These are phyloP conservation scores for Mikania micrantha DNA, from an alignment of 129 eudicot genomes.

Conservation along the genomic window DNA sequence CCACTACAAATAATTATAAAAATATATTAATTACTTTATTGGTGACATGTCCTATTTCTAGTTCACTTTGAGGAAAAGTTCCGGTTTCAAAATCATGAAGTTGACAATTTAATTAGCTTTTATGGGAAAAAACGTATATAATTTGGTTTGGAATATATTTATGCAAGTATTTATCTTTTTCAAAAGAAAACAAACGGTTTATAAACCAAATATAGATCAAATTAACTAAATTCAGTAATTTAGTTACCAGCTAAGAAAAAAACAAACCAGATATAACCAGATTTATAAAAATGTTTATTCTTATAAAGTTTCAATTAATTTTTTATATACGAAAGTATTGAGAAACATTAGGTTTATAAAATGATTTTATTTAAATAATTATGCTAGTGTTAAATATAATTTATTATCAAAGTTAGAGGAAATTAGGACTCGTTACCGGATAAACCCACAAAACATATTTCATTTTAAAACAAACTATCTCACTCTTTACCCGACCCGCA, in stretches of 20 bases:
- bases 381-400: too few species aligned
- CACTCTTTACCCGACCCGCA: constrained; percentile 3
- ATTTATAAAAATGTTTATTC: too few species aligned
- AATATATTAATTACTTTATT: background rate
- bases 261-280: too few species aligned
- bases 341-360: too few species aligned
- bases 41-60: constrained; percentile 16
- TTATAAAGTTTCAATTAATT: too few species aligned
- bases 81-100: constrained; percentile 20
- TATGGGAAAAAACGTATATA: background rate
- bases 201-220: background rate
- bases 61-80: constrained; percentile 17
- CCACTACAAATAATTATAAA: constrained; percentile 15
- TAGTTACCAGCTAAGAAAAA: background rate
- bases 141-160: constrained; percentile 1
- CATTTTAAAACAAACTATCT: background rate
- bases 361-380: too few species aligned
- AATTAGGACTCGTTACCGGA: background rate
- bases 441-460: background rate
- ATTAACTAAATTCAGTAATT: too few species aligned
- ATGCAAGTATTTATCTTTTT: background rate
- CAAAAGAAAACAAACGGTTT: background rate
- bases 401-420: background rate
- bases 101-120: constrained; percentile 19
- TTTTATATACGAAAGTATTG: too few species aligned